Conservation (phyloP, 2,329 filamentous ascomycete species). For the Podosphaera aphanis region DNA sequence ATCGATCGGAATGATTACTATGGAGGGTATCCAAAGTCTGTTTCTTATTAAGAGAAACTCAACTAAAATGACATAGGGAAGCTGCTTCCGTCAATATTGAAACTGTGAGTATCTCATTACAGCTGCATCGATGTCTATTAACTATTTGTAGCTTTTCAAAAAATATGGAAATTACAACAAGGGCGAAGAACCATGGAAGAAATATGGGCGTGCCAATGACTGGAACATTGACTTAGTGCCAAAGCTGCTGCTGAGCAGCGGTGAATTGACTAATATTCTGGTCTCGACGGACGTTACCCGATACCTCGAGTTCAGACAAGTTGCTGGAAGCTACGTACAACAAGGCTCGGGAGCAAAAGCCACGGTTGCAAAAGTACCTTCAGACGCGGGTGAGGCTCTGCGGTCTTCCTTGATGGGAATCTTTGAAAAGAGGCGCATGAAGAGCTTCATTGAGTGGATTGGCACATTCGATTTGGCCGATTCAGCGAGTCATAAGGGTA, state of each 20-base stretch:
- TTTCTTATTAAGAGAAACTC: neutral
- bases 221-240: slow-evolving; percentile 99
- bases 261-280: slow-evolving; percentile 94
- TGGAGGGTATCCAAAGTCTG: slow-evolving; percentile 45
- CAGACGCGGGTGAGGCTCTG: slow-evolving; percentile 73
- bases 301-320: slow-evolving; percentile 83
- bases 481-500: slow-evolving; percentile 73
- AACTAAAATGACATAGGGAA: slow-evolving; percentile 35
- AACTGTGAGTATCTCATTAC: slow-evolving; percentile 32
- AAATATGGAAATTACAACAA: slow-evolving; percentile 66
- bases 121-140: slow-evolving; percentile 10
- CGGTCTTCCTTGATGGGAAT: slow-evolving; percentile 87
- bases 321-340: slow-evolving; percentile 90
- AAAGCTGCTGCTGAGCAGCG: slow-evolving; percentile 96
- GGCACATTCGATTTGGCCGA: slow-evolving; percentile 67
- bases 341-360: slow-evolving; percentile 63
- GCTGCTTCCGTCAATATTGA: slow-evolving; percentile 93
- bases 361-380: slow-evolving; percentile 90
- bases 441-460: slow-evolving; percentile 91
- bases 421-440: slow-evolving; percentile 92
- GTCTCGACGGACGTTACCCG: slow-evolving; percentile 81
- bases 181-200: slow-evolving; percentile 87
- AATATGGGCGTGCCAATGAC: slow-evolving; percentile 88
- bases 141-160: slow-evolving; percentile 58
- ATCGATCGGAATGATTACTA: slow-evolving; percentile 98